A percentile compares a stretch with the other conserved stretches of the same genome.
These are phyloP conservation scores for Plasmodium coatneyi DNA, from an alignment of 169 alveolate species.

Conservation along the genomic window DNA sequence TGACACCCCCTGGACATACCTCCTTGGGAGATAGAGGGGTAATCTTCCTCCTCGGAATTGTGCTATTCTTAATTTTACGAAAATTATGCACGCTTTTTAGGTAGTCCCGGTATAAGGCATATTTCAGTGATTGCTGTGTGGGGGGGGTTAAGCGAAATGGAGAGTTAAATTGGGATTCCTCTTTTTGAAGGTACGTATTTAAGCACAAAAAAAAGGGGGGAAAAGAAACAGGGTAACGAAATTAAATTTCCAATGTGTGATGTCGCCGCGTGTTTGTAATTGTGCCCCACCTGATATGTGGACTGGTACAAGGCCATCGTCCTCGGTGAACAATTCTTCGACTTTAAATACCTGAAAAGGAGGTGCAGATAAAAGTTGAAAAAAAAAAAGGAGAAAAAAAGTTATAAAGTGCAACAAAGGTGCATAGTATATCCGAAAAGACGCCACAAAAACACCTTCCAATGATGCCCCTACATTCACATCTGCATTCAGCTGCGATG, in stretches of 20 bases:
- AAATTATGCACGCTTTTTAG: constrained; percentile 76
- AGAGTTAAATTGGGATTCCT: background rate
- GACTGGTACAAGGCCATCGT: constrained; percentile 81
- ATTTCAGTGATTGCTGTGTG: constrained; percentile 77
- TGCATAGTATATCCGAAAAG: background rate
- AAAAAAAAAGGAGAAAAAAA: background rate
- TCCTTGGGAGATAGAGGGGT: constrained; percentile 62
- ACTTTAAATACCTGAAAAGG: constrained; percentile 71
- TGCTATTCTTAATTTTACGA: constrained; percentile 78
- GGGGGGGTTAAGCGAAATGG: background rate
- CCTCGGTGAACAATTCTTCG: constrained; percentile 79
- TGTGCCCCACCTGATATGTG: constrained; percentile 76
- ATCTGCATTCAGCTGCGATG: background rate
- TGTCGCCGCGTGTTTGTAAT: background rate
- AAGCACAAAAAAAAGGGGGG: background rate
- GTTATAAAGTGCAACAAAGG: background rate
- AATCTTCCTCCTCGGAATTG: constrained; percentile 77
- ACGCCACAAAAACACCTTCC: background rate
- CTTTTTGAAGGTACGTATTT: background rate
- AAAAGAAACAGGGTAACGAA: background rate
- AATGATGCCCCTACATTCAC: background rate
- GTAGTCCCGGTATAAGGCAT: constrained; percentile 78
- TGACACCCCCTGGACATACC: constrained; percentile 3
- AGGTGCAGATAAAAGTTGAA: background rate
- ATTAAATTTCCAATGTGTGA: background rate